Base-by-base conservation (phyloP, 2,329 filamentous ascomycete genomes). In the Westerdykella ornata region DNA sequence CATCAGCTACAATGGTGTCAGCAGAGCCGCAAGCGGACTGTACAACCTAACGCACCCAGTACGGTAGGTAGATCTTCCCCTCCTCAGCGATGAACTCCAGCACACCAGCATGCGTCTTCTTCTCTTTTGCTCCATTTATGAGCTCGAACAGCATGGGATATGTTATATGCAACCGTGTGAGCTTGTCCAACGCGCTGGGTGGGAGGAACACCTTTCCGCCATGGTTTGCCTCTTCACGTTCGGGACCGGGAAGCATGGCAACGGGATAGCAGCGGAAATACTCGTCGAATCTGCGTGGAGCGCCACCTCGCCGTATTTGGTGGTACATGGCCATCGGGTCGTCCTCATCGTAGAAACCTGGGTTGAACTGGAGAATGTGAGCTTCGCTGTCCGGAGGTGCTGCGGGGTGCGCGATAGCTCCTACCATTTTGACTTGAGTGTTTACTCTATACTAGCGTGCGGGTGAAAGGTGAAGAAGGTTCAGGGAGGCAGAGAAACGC, bases 141-240 rank as follows among this genome's bases (percentile, higher is more conserved):
- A 98, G 76, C 76, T 98, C 90, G 72, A 98, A 94, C 52, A 97
- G 78, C 74, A 98, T 86, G 6, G 92, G 92, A 73, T 95, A 98
- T 63, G 94, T 89, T 48, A 98, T 94, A 68, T 97, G 90, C 13
- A 98, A 73, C 60, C 89, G 80, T 13, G 92, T 96, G 54, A 98
- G 85, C 69, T 96, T 98, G 72, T 98, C 90, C 41, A 98, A 78
- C 5, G 92, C 90, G 28, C 88, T 95, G 0, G 92, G 85, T n/a
- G 92, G 92, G 49, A 98, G 81, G 63, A 98, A 87, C 57, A 98
- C 90, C 73, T 98, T 98, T 68, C 90, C 94, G 53, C 92, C 92
- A 63, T 92, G 89, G 73, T 97, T 97, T 47, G 94, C 82, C 53
- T 89, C 84, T 39, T 86, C 84, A 52, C 92, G 80, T 58, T 96